Percentiles rank a stretch among this genome's conserved stretches.
phyloP scores from a whole-genome alignment of 1,139 yeast genomes.

The Spathaspora sp. region DNA sequence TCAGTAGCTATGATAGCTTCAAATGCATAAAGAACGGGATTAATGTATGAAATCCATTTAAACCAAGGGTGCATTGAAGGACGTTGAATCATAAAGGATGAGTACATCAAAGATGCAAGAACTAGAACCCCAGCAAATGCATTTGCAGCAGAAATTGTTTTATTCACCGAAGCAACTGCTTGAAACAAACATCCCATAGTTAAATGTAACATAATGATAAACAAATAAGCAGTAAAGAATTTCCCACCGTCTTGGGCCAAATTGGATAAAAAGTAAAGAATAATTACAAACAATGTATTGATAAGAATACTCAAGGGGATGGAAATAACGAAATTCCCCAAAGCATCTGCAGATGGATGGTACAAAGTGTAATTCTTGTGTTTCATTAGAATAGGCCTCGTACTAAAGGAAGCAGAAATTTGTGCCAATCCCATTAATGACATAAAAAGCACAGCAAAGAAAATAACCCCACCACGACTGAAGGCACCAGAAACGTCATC shows the following conservation, averaged over 20 bases:
- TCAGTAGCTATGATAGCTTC: constrained; percentile 56
- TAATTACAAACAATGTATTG: constrained; percentile 41
- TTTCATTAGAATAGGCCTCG: constrained; percentile 54
- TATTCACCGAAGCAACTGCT: constrained; percentile 48
- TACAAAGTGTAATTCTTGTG: constrained; percentile 57
- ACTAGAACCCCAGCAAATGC: constrained; percentile 51
- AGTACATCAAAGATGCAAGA: constrained; percentile 49
- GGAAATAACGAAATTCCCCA: constrained; percentile 45
- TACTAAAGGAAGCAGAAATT: constrained; percentile 46
- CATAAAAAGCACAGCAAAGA: constrained; percentile 53
- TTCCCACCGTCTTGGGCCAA: constrained; percentile 53
- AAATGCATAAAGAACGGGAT: constrained; percentile 57
- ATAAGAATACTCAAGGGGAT: constrained; percentile 51
- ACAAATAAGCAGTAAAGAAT: constrained; percentile 51
- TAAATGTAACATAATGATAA: constrained; percentile 30
- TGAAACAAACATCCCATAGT: constrained; percentile 47
- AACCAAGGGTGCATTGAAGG: constrained; percentile 67
- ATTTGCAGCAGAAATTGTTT: constrained; percentile 49
- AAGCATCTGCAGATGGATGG: constrained; percentile 60
- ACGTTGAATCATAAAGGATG: constrained; percentile 56
- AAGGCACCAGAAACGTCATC: constrained; percentile 46
- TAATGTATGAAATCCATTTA: constrained; percentile 58
- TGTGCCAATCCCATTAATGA: constrained; percentile 58
- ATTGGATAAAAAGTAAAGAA: constrained; percentile 52
- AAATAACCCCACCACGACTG: constrained; percentile 58